Evolutionary conservation across 495 filamentous ascomycete genomes (phyloP).

Genomic region (Daldinia bambusicola): DNA sequence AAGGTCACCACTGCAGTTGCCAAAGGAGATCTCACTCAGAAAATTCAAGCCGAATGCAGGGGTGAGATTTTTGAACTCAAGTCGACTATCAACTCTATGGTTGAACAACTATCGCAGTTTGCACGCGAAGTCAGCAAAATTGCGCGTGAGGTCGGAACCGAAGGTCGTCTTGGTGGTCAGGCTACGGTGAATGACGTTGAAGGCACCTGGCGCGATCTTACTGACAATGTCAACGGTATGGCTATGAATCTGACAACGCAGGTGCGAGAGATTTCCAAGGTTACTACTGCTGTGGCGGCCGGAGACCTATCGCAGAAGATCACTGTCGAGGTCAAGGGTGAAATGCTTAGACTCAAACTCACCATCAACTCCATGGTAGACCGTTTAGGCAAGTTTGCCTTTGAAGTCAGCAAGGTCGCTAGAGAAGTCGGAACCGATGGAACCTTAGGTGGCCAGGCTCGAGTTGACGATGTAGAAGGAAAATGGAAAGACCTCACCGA

Average conservation of each 20-base stretch:
- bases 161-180: slow-evolving; percentile 94
- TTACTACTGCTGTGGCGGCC: slow-evolving; percentile 94
- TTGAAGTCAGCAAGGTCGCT: slow-evolving; percentile 98
- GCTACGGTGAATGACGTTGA: slow-evolving; percentile 97
- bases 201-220: slow-evolving; percentile 96
- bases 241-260: slow-evolving; percentile 98
- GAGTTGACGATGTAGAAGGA: slow-evolving; percentile 97
- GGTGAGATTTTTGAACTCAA: slow-evolving; percentile 97
- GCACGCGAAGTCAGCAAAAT: slow-evolving; percentile 98
- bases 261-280: slow-evolving; percentile 97
- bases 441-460: slow-evolving; percentile 92
- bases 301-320: slow-evolving; percentile 97
- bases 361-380: slow-evolving; percentile 99
- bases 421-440: slow-evolving; percentile 98
- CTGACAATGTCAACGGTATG: slow-evolving; percentile 98
- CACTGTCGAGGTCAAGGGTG: slow-evolving; percentile 92
- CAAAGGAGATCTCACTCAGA: slow-evolving; percentile 94
- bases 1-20: slow-evolving; percentile 98
- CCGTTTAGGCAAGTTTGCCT: slow-evolving; percentile 93
- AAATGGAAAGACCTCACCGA: slow-evolving; percentile 99
- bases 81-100: slow-evolving; percentile 98
- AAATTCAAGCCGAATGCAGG: slow-evolving; percentile 95
- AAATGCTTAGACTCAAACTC: slow-evolving; percentile 93
- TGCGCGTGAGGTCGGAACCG: slow-evolving; percentile 95
- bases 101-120: slow-evolving; percentile 96